Percentiles rank a stretch among this genome's conserved stretches.
Evolutionary conservation across 1,284 basidiomycete species (phyloP).

Genomic region (Microbotryum lychnidis-dioicae): DNA sequence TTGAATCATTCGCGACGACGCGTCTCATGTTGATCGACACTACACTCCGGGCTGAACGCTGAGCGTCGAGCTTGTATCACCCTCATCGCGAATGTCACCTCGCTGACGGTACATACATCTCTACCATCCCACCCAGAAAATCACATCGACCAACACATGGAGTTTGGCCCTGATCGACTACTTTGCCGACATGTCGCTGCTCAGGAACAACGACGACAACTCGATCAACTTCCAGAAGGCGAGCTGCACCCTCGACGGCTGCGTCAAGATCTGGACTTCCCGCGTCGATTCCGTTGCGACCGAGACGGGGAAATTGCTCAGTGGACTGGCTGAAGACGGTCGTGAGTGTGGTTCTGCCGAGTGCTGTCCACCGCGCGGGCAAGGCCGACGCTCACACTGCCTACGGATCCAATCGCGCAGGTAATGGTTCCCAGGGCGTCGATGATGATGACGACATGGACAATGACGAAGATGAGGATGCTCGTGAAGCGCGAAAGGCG

Average conservation of each 20-base stretch:
- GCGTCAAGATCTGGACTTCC: conserved; percentile 99
- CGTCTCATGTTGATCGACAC: neutral
- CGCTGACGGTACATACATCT: neutral
- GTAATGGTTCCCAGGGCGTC: conserved; percentile 26
- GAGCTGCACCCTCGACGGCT: conserved; percentile 93
- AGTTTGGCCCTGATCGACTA: conserved; percentile 97
- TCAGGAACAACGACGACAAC: conserved; percentile 76
- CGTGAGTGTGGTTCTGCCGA: conserved; percentile 1
- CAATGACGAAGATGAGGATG: conserved; percentile 51
- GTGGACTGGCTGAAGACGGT: conserved; percentile 64
- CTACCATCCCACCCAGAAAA: conserved; percentile 62
- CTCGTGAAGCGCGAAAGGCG: conserved; percentile 43
- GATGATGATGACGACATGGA: conserved; percentile 50
- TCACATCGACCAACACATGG: conserved; percentile 97
- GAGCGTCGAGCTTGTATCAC: neutral
- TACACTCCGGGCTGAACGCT: neutral
- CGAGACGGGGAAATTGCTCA: conserved; percentile 90
- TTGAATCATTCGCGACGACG: neutral
- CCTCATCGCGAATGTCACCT: neutral
- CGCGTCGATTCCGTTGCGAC: conserved; percentile 94
- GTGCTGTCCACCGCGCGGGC: too few species aligned
- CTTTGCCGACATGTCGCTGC: conserved; percentile 96
- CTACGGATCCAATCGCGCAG: neutral
- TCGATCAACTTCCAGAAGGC: conserved; percentile 98
- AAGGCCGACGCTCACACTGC: conserved; percentile 7